A percentile compares a stretch with the other conserved stretches of the same genome.
These are phyloP conservation scores for Camellia granthamiana DNA, from an alignment of 148 eudicot species.

Conservation along the genomic window DNA sequence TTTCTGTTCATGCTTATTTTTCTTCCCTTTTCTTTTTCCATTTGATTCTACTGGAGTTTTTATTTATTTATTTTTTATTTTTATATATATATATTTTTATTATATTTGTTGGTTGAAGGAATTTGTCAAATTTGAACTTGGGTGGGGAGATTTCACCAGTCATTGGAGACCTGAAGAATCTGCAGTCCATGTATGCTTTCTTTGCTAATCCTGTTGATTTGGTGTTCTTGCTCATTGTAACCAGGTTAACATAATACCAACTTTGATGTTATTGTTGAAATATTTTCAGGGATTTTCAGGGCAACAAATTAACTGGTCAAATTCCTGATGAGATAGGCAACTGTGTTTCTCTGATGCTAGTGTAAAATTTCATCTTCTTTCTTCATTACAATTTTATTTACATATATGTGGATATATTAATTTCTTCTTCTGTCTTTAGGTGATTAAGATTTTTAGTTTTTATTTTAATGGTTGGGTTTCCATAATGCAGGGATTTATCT, in stretches of 20 bases:
- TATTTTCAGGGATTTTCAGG: conserved; percentile 56
- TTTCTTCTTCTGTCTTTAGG: neutral
- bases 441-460: neutral
- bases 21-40: neutral
- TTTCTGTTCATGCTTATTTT: neutral
- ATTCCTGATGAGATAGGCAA: conserved; percentile 72
- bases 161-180: conserved; percentile 51
- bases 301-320: conserved; percentile 65
- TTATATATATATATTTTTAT: neutral
- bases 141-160: conserved; percentile 72
- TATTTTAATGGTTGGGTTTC: neutral
- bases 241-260: neutral
- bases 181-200: conserved; percentile 44
- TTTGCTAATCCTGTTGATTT: neutral
- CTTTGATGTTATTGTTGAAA: neutral
- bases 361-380: conserved; percentile 29
- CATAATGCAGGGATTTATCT: conserved; percentile 52
- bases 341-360: conserved; percentile 37
- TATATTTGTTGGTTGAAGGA: conserved; percentile 32
- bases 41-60: too few relatives aligned
- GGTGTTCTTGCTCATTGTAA: neutral
- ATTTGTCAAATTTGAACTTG: conserved; percentile 56
- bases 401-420: too few relatives aligned
- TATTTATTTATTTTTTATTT: neutral
- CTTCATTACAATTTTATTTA: neutral